These are phyloP conservation scores for Peronospora farinosa DNA, from an alignment of 352 stramenopile species.

Conservation along the genomic window DNA sequence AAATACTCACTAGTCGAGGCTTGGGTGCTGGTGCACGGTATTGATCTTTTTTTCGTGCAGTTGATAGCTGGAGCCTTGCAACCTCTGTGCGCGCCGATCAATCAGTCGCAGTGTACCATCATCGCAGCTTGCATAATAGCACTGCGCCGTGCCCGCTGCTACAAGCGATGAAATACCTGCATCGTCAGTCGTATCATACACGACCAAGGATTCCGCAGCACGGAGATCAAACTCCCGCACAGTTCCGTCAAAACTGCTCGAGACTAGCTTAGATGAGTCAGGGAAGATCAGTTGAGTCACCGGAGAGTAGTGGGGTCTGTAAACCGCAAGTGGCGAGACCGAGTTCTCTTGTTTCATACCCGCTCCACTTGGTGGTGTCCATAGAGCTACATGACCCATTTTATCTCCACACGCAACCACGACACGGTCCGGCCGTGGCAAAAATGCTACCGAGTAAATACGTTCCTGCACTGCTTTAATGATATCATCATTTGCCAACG, in stretches of 20 bases:
- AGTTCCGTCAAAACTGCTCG: slow-evolving; percentile 64
- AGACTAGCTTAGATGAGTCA: slow-evolving; percentile 55
- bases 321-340: slow-evolving; percentile 37
- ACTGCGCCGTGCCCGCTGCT: slow-evolving; percentile 14
- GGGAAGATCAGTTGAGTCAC: slow-evolving; percentile 66
- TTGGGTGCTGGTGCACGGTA: slow-evolving; percentile 71
- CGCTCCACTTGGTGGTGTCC: slow-evolving; percentile 30
- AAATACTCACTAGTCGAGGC: slow-evolving; percentile 47
- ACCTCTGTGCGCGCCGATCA: slow-evolving; percentile 37
- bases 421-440: slow-evolving; percentile 52
- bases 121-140: slow-evolving; percentile 54
- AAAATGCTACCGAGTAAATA: slow-evolving; percentile 75
- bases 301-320: slow-evolving; percentile 56
- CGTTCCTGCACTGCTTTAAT: slow-evolving; percentile 66
- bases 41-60: slow-evolving; percentile 86
- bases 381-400: slow-evolving; percentile 63
- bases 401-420: slow-evolving; percentile 72
- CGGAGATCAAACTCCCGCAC: slow-evolving; percentile 65
- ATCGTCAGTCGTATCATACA: slow-evolving; percentile 43
- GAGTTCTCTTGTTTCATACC: slow-evolving; percentile 16
- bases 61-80: slow-evolving; percentile 31
- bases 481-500: slow-evolving; percentile 46
- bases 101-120: slow-evolving; percentile 53
- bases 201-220: slow-evolving; percentile 41
- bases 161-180: slow-evolving; percentile 59